Evolutionary conservation across 2,329 filamentous ascomycete species (phyloP), one percentile per base, ranked within the genome.

Genomic region (Leptographium flavum): DNA sequence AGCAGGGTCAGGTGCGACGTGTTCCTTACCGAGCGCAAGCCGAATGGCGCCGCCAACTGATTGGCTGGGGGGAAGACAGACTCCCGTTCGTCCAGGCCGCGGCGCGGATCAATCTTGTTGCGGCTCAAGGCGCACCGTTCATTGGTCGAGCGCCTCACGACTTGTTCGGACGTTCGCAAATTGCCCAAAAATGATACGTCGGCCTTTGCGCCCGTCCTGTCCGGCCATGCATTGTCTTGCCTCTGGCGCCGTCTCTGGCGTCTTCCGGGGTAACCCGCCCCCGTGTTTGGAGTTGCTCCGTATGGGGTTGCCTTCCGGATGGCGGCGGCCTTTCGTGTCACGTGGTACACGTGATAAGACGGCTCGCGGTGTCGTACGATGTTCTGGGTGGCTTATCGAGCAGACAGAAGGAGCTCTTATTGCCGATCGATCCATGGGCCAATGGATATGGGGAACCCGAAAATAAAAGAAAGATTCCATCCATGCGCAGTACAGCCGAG

Each of bases 61-160:
- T 23, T 21, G 13, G 15, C 14, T 39, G 38, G 25, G n/a, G n/a
- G n/a, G n/a, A n/a, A n/a, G n/a, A 15, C 39, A 6, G 28, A 42
- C 31, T 36, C 31, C 41, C 41, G 39, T 43, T 43, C 41, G 41
- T 32, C 41, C 41, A 43, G 32, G 15, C 3, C 32, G 4, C 32
- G 41, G 41, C 32, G 17, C 41, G 41, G 31, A 43, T 28, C 21
- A 43, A 43, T 6, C 3, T 43, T 36, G 11, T 19, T 43, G 31
- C 41, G 31, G 10, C 13, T 14, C 7, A 4, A 8, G 7, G 14
- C 6, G 4, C 17, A 7, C 8, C 17, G 25, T 28, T n/a, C 13
- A 42, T 42, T 42, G 40, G 40, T 10, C 40, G 11, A 27, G 28
- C 9, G 38, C n/a, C 25, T 2, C 38, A 13, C 38, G 27, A 28